Conservation (phyloP, 768 basidiomycete species). For the Mycena kentingensis region DNA sequence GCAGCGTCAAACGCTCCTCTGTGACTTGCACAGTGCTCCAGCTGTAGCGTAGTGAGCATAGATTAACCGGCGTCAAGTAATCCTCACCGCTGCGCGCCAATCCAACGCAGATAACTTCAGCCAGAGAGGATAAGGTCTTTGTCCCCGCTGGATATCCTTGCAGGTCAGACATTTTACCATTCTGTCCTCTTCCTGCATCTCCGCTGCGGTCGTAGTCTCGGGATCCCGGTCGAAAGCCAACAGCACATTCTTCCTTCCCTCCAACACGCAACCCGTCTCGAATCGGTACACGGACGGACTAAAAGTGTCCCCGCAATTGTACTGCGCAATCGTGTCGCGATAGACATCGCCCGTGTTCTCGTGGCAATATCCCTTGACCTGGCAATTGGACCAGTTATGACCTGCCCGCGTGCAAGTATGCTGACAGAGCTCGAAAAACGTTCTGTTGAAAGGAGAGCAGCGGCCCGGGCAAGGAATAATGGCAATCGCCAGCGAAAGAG, state of each 20-base stretch:
- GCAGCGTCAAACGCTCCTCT: no score
- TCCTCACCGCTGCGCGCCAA: no score
- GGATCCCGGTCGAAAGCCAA: constrained; percentile 1
- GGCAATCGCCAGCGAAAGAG: no score
- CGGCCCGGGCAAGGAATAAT: no score
- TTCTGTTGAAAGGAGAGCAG: background rate
- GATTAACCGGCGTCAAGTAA: no score
- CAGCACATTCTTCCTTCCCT: background rate
- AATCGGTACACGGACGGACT: background rate
- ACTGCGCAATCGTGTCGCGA: background rate
- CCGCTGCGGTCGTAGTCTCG: background rate
- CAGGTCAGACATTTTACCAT: background rate
- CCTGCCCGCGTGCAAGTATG: background rate
- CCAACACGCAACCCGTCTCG: background rate
- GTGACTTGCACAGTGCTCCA: no score
- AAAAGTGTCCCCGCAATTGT: background rate
- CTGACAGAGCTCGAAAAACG: background rate
- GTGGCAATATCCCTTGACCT: background rate
- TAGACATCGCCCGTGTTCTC: background rate
- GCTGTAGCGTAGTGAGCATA: no score
- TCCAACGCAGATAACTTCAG: no score
- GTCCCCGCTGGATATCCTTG: background rate
- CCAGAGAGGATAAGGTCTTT: no score
- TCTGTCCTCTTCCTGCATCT: background rate
- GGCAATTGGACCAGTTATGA: background rate